Evolutionary conservation across 2,329 filamentous ascomycete genomes (phyloP).

Genomic region (Ophiostoma ulmi): DNA sequence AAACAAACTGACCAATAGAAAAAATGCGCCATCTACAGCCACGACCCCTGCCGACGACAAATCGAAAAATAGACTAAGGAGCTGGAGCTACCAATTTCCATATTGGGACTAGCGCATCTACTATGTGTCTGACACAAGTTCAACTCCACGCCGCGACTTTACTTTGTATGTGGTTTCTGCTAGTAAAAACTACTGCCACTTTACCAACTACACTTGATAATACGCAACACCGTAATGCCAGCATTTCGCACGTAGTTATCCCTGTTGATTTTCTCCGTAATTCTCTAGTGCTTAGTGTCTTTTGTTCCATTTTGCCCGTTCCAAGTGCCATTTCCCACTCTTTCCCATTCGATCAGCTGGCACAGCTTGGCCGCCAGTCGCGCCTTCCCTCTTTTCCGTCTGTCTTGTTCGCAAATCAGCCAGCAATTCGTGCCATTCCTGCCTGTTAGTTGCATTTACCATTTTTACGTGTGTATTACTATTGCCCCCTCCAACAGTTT

Average conservation of each 20-base stretch:
- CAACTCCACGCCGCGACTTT: slow-evolving; percentile 10
- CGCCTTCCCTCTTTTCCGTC: background rate
- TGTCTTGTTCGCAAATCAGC: slow-evolving; percentile 5
- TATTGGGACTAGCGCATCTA: background rate
- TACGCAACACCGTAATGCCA: background rate
- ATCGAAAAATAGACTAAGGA: background rate
- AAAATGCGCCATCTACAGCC: background rate
- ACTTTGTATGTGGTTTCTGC: background rate
- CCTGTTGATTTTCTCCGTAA: background rate
- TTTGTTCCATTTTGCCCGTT: slow-evolving; percentile 6
- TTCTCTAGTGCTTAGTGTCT: background rate
- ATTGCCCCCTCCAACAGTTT: slow-evolving; percentile 3
- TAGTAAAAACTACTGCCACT: background rate
- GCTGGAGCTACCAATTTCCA: background rate
- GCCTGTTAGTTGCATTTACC: background rate
- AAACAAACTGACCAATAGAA: slow-evolving; percentile 4
- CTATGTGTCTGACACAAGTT: background rate
- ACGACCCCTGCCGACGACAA: slow-evolving; percentile 1
- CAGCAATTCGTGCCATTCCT: slow-evolving; percentile 5
- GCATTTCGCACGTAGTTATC: slow-evolving; percentile 7
- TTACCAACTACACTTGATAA: background rate
- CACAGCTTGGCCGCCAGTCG: background rate
- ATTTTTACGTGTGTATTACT: background rate
- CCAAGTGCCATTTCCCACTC: background rate
- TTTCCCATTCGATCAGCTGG: slow-evolving; percentile 13